phyloP scores from a whole-genome alignment of 371 early-diverging fungal genomes.

The Mucor saturninus region DNA sequence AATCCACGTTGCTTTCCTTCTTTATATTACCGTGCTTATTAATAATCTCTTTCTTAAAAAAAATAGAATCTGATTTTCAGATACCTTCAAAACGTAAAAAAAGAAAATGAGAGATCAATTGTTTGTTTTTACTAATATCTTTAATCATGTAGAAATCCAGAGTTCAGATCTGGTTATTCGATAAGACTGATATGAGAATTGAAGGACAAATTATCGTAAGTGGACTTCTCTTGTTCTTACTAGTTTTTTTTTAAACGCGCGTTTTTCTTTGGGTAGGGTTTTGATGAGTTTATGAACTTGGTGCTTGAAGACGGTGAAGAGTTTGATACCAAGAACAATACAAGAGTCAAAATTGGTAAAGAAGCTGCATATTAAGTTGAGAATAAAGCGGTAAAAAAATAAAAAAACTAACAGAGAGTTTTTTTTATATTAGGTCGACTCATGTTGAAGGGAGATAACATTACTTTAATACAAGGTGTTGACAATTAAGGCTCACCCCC shows the following conservation, averaged over 20 bases:
- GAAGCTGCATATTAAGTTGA: background rate
- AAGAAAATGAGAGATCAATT: constrained; percentile 21
- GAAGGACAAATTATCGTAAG: constrained; percentile 92
- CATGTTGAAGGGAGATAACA: constrained; percentile 36
- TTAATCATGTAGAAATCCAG: constrained; percentile 69
- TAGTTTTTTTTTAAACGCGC: constrained; percentile 7
- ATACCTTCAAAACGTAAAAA: constrained; percentile 76
- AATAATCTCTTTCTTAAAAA: background rate
- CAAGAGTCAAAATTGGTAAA: constrained; percentile 64
- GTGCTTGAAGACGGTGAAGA: constrained; percentile 92
- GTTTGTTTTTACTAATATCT: background rate
- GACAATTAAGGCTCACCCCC: constrained; percentile 11
- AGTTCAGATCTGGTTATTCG: constrained; percentile 94
- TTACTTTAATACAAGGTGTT: constrained; percentile 38
- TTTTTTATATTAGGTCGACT: constrained; percentile 24
- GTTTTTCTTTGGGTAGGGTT: constrained; percentile 68
- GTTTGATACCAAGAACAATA: constrained; percentile 76
- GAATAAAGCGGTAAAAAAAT: too few relatives aligned
- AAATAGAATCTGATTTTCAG: constrained; percentile 91
- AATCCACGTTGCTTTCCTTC: background rate
- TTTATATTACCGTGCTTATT: background rate
- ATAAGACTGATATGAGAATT: constrained; percentile 83
- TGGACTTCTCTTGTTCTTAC: background rate
- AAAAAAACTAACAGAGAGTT: background rate
- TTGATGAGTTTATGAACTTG: constrained; percentile 97